Base-by-base conservation (phyloP, 2,329 filamentous ascomycete genomes). In the Nemania diffusa region DNA sequence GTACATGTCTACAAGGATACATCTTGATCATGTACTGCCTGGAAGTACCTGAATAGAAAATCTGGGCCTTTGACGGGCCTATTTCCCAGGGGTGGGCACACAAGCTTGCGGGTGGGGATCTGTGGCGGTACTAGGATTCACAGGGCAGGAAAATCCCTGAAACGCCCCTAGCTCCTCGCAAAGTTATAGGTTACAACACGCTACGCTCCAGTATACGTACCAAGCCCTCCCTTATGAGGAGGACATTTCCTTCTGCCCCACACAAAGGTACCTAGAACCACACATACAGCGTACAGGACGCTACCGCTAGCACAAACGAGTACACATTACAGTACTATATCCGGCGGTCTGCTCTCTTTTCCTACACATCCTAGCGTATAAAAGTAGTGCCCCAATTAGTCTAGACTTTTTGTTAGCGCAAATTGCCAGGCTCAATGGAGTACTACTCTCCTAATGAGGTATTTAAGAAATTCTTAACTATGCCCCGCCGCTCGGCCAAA, bases 101-200 rank as follows among this genome's bases (percentile, higher is more conserved):
- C 53, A 64, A 55, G 61, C 60, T 59, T 63, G 62, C 53, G 57
- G 55, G 61, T 69, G 67, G 66, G 68, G 59, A 68, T 65, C 65
- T 69, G 69, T 69, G 74, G 72, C 73, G 71, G 73, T 71, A 71
- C 71, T 72, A 62, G 70, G 73, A 73, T 72, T 70, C 70, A 67
- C 68, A 67, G 69, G 55, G 61, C 70, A 75, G 71, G 71, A 56
- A 58, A 56, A 73, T 72, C 73, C 72, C 70, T 71, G 71, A 68
- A 70, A 72, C 71, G 69, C 70, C 69, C 71, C 70, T 32, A 62
- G 44, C n/a, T 32, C 56, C 59, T 34, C 55, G 57, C 62, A 55
- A 29, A 56, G 56, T 40, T 56, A 59, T 26, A 22, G 24, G 15
- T 20, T 44, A 61, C 44, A 17, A 17, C 26, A 32, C 22, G 53